A percentile compares a stretch with the other conserved stretches of the same genome.
Conservation (phyloP, 306 rosid species). For the Inga laurina region DNA sequence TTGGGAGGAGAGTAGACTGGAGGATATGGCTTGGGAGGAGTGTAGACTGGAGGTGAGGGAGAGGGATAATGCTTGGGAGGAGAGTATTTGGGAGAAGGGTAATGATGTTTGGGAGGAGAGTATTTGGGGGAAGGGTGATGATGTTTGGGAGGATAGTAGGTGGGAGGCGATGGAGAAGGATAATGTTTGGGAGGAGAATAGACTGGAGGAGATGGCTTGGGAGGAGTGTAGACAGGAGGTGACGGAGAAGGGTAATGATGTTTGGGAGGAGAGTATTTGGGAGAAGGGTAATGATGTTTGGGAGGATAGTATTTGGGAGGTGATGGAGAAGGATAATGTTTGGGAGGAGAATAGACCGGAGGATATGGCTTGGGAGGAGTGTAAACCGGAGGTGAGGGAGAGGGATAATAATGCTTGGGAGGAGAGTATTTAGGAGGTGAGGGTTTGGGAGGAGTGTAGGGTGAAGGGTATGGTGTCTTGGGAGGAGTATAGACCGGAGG, state of each 20-base stretch:
- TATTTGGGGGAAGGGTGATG: neutral
- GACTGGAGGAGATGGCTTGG: too few relatives aligned
- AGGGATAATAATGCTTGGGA: neutral
- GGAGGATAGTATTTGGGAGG: neutral
- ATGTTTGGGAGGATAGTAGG: neutral
- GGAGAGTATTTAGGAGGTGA: neutral
- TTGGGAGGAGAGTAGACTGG: neutral
- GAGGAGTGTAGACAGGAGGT: neutral
- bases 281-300: too few relatives aligned
- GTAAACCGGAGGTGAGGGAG: neutral
- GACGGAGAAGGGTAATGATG: neutral
- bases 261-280: too few relatives aligned
- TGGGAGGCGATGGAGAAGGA: too few relatives aligned
- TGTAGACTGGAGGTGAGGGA: too few relatives aligned
- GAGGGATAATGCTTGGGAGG: neutral
- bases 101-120: neutral
- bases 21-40: too few relatives aligned
- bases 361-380: neutral
- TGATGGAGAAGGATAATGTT: neutral
- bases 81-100: neutral
- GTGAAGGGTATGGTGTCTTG: neutral
- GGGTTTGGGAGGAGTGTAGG: neutral
- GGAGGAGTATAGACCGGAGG: conserved; percentile 20
- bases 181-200: neutral
- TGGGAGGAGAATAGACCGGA: neutral